Percentiles rank a stretch among this genome's conserved stretches.
These are phyloP conservation scores for Gossypium bickii DNA, from an alignment of 345 rosid species.

Conservation along the genomic window DNA sequence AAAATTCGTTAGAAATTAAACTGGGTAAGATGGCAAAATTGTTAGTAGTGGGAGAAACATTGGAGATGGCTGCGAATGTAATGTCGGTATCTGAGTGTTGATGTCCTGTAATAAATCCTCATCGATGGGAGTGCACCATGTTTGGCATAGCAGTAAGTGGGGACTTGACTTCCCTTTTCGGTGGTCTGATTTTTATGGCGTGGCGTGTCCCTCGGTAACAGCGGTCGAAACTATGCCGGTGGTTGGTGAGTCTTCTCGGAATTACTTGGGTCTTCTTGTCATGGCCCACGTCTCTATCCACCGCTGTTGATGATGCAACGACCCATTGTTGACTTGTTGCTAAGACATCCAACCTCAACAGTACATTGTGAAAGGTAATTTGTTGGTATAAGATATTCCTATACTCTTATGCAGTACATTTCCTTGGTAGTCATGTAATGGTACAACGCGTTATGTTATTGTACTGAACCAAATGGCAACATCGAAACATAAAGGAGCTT, in stretches of 20 bases:
- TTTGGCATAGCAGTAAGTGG: background rate
- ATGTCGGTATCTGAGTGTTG: background rate
- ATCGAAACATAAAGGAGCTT: too few species aligned
- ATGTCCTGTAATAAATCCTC: background rate
- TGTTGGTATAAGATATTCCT: background rate
- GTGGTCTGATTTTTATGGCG: background rate
- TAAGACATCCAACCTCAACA: background rate
- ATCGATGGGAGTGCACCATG: too few species aligned
- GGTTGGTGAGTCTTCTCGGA: background rate
- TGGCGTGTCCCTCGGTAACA: background rate
- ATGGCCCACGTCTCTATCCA: background rate
- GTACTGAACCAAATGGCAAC: too few species aligned
- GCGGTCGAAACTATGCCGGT: background rate
- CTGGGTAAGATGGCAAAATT: background rate
- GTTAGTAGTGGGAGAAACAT: background rate
- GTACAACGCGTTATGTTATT: too few species aligned
- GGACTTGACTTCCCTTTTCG: background rate
- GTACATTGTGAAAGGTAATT: background rate
- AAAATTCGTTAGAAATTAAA: background rate
- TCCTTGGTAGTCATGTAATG: too few species aligned
- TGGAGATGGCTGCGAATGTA: background rate
- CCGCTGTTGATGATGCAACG: background rate
- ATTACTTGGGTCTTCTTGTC: constrained; percentile 3
- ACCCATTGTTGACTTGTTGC: background rate
- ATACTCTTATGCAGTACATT: too few species aligned